Evolutionary conservation across 139 green algal species (phyloP).

Genomic region (Mesostigma viride): DNA sequence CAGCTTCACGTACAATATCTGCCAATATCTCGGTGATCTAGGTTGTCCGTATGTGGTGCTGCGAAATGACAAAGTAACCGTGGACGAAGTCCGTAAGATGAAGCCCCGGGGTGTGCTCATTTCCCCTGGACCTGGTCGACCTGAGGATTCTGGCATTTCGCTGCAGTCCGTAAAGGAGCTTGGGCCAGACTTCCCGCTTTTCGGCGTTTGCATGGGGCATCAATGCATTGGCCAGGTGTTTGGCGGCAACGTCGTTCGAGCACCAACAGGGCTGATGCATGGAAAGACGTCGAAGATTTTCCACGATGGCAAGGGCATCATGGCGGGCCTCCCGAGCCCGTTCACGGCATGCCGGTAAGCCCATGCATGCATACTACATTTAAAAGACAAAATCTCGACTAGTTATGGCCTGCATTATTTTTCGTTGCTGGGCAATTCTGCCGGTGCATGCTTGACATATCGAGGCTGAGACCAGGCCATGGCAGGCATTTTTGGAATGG

Average conservation of each 20-base stretch:
- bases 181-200: conserved; percentile 71
- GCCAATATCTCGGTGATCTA: conserved; percentile 89
- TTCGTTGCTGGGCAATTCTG: too few relatives aligned
- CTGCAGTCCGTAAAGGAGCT: conserved; percentile 72
- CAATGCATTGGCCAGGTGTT: conserved; percentile 92
- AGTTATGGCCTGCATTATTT: too few relatives aligned
- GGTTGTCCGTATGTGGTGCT: conserved; percentile 77
- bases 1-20: conserved; percentile 96
- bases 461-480: too few relatives aligned
- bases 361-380: too few relatives aligned
- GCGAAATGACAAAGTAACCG: conserved; percentile 91
- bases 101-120: conserved; percentile 81
- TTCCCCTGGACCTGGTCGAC: conserved; percentile 83
- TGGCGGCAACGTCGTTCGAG: conserved; percentile 61
- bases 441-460: too few relatives aligned
- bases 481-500: too few relatives aligned
- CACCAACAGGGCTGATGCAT: conserved; percentile 89
- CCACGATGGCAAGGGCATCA: conserved; percentile 64
- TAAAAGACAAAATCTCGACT: too few relatives aligned
- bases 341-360: too few relatives aligned
- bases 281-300: conserved; percentile 85
- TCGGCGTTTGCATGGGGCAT: conserved; percentile 98
- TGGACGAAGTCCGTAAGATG: conserved; percentile 50
- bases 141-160: conserved; percentile 86
- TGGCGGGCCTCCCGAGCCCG: conserved; percentile 48